Conservation (phyloP, 352 stramenopile species). For the Phytophthora ramorum region DNA sequence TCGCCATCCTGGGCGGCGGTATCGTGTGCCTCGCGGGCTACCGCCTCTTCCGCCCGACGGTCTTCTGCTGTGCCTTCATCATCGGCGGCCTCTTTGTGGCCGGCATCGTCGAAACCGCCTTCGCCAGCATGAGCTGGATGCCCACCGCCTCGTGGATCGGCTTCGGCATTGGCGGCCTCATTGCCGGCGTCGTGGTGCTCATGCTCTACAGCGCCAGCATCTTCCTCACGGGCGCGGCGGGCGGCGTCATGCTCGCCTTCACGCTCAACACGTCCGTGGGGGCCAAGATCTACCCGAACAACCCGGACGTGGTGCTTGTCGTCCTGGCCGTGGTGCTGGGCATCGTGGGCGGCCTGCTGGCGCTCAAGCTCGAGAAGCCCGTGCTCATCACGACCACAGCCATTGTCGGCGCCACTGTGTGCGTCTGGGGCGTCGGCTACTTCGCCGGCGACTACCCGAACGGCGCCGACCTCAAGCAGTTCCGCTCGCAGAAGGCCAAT, state of each 20-base stretch:
- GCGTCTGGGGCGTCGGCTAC: conserved; percentile 69
- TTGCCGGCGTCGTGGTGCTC: conserved; percentile 51
- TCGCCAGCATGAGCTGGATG: conserved; percentile 56
- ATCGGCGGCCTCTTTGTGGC: conserved; percentile 70
- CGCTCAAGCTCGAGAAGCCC: conserved; percentile 63
- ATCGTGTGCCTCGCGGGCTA: conserved; percentile 65
- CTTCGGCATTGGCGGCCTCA: conserved; percentile 51
- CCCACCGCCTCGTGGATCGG: conserved; percentile 63
- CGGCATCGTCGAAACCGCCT: conserved; percentile 60
- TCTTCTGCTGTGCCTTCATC: conserved; percentile 77
- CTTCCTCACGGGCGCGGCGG: conserved; percentile 53
- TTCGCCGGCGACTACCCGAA: conserved; percentile 77
- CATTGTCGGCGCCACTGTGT: conserved; percentile 60
- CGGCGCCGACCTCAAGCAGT: conserved; percentile 56
- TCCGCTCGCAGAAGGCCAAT: conserved; percentile 41
- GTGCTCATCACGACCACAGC: conserved; percentile 65
- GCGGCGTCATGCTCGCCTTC: conserved; percentile 61
- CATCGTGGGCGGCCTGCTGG: conserved; percentile 47
- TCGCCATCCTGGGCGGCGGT: conserved; percentile 53
- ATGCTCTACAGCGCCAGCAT: conserved; percentile 60
- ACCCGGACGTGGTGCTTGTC: conserved; percentile 54
- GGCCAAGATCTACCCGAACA: conserved; percentile 54
- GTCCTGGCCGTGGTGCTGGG: conserved; percentile 50
- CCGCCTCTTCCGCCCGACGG: conserved; percentile 59
- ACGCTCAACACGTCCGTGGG: conserved; percentile 58